Evolutionary conservation across 1,139 yeast genomes (phyloP).

Genomic region (Kurtzmaniella quercitrusa): DNA sequence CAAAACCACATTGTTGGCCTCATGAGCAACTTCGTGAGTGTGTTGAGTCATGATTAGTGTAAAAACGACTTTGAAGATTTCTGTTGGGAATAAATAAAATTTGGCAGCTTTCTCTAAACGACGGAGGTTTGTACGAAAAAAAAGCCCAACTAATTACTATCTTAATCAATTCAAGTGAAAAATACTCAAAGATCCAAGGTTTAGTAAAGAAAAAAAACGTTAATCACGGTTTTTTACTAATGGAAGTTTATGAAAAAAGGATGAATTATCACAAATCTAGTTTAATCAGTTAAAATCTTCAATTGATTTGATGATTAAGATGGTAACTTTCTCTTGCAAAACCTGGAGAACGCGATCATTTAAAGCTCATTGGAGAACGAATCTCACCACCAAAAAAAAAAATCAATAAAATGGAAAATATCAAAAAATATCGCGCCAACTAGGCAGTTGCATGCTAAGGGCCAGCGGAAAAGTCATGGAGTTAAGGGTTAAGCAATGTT

Average conservation of each 20-base stretch:
- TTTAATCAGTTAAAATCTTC: neutral
- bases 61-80: neutral
- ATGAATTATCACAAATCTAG: neutral
- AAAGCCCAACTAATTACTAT: neutral
- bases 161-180: neutral
- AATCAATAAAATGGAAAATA: neutral
- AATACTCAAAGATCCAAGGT: neutral
- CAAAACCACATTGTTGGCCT: constrained; percentile 65
- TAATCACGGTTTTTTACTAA: neutral
- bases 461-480: constrained; percentile 1
- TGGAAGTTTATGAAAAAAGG: neutral
- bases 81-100: constrained; percentile 1
- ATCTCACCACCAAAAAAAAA: neutral
- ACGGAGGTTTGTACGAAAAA: neutral
- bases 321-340: neutral
- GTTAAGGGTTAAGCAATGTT: neutral
- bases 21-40: constrained; percentile 61
- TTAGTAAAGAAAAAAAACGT: neutral
- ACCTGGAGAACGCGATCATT: neutral
- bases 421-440: neutral
- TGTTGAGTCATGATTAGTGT: constrained; percentile 14
- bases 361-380: neutral
- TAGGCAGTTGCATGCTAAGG: constrained; percentile 1
- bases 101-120: constrained; percentile 1
- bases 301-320: neutral